These are phyloP conservation scores for Mercurialis annua DNA, from an alignment of 345 rosid genomes.

Conservation along the genomic window DNA sequence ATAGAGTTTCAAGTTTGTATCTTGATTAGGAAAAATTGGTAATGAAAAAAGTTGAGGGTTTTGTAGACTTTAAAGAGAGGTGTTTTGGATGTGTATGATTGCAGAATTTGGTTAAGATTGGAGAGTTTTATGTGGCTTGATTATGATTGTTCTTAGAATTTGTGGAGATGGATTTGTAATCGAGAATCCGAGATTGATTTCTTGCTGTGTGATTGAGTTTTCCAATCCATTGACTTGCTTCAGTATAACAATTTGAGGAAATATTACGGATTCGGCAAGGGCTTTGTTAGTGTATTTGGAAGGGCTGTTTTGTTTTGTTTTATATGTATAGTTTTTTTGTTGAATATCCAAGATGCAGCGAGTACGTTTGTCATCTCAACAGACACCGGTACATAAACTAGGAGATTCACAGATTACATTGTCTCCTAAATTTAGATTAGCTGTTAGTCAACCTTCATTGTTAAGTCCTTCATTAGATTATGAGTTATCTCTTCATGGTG, in stretches of 20 bases:
- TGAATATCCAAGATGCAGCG: conserved; percentile 58
- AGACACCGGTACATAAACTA: conserved; percentile 73
- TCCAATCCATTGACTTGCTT: neutral
- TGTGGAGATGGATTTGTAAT: neutral
- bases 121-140: neutral
- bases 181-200: conserved; percentile 7
- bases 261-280: conserved; percentile 12
- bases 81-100: neutral
- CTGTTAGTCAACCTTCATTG: conserved; percentile 51
- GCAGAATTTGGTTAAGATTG: neutral
- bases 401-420: conserved; percentile 87
- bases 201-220: conserved; percentile 2
- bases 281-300: neutral
- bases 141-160: neutral
- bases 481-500: conserved; percentile 45
- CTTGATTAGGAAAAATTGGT: conserved; percentile 7
- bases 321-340: neutral
- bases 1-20: neutral
- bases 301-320: too few species aligned
- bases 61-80: neutral
- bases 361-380: conserved; percentile 72
- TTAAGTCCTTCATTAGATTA: conserved; percentile 47
- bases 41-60: neutral
- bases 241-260: neutral
- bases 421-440: conserved; percentile 78